Conservation (phyloP, 352 stramenopile genomes). For the Phytophthora hibernalis region DNA sequence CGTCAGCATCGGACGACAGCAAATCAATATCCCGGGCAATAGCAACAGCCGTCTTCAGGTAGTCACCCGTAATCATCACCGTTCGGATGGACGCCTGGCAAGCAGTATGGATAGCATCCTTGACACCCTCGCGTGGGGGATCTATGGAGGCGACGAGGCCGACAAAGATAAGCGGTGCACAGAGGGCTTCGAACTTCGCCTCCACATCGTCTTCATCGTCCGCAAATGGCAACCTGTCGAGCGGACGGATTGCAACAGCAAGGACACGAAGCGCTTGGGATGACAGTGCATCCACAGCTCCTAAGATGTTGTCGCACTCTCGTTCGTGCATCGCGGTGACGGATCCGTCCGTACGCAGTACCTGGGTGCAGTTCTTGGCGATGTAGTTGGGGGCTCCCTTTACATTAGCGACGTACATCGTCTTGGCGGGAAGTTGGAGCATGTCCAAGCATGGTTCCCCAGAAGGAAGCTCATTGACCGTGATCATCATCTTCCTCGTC, state of each 20-base stretch:
- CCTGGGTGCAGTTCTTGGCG: slow-evolving; percentile 59
- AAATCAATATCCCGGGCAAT: slow-evolving; percentile 94
- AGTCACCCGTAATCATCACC: slow-evolving; percentile 96
- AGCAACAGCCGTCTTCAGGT: slow-evolving; percentile 93
- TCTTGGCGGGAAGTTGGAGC: slow-evolving; percentile 49
- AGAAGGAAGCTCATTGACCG: slow-evolving; percentile 57
- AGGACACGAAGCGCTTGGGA: slow-evolving; percentile 86
- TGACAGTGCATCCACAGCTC: slow-evolving; percentile 62
- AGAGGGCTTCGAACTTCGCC: slow-evolving; percentile 60
- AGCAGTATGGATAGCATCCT: slow-evolving; percentile 62
- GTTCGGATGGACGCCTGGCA: slow-evolving; percentile 66
- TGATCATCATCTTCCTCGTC: slow-evolving; percentile 95
- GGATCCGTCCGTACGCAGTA: slow-evolving; percentile 53
- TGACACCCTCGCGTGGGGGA: slow-evolving; percentile 63
- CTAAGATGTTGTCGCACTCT: slow-evolving; percentile 50
- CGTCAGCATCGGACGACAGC: slow-evolving; percentile 57
- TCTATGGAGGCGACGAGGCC: slow-evolving; percentile 94
- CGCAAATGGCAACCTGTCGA: slow-evolving; percentile 52
- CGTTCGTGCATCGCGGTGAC: slow-evolving; percentile 44
- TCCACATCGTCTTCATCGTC: slow-evolving; percentile 63
- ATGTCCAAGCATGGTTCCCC: slow-evolving; percentile 43
- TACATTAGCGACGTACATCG: slow-evolving; percentile 60
- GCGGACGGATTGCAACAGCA: slow-evolving; percentile 87
- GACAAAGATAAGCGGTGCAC: slow-evolving; percentile 90
- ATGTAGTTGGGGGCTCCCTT: slow-evolving; percentile 80